These are phyloP conservation scores for Lunasporangiospora selenospora DNA, from an alignment of 192 early-diverging fungal genomes.

Conservation along the genomic window DNA sequence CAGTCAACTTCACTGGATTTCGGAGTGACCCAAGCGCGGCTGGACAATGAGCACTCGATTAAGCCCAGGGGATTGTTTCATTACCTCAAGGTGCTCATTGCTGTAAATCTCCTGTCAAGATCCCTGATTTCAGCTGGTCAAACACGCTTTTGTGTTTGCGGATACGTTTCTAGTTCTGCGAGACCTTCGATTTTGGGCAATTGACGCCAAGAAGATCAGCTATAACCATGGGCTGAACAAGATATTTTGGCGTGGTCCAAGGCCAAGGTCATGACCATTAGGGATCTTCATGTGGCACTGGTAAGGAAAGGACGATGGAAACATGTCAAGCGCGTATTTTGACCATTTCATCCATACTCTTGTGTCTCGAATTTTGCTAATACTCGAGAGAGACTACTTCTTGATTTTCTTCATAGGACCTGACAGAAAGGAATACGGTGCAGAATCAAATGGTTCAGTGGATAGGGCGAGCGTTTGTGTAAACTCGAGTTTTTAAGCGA, in stretches of 20 bases:
- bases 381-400: too few species aligned
- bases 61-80: slow-evolving; percentile 72
- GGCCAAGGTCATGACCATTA: slow-evolving; percentile 56
- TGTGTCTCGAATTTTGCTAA: too few species aligned
- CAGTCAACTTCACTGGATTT: slow-evolving; percentile 52
- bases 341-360: too few species aligned
- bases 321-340: too few species aligned
- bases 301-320: slow-evolving; percentile 27
- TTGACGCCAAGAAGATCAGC: slow-evolving; percentile 40
- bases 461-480: slow-evolving; percentile 51
- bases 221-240: slow-evolving; percentile 63
- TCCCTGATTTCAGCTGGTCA: slow-evolving; percentile 62
- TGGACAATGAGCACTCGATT: slow-evolving; percentile 58
- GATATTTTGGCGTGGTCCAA: slow-evolving; percentile 60
- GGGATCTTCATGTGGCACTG: slow-evolving; percentile 62
- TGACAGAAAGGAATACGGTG: slow-evolving; percentile 39
- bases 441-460: slow-evolving; percentile 65
- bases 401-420: slow-evolving; percentile 42
- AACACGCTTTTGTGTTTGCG: slow-evolving; percentile 66
- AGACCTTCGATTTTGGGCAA: neutral
- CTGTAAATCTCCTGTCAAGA: slow-evolving; percentile 62
- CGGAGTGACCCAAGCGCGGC: slow-evolving; percentile 61
- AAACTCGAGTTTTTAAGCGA: slow-evolving; percentile 60
- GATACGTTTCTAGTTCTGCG: slow-evolving; percentile 12
- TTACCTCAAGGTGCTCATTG: slow-evolving; percentile 60